Percentiles rank a stretch among this genome's conserved stretches.
These are phyloP conservation scores for Boletus sp. DNA, from an alignment of 768 basidiomycete genomes.

Conservation along the genomic window DNA sequence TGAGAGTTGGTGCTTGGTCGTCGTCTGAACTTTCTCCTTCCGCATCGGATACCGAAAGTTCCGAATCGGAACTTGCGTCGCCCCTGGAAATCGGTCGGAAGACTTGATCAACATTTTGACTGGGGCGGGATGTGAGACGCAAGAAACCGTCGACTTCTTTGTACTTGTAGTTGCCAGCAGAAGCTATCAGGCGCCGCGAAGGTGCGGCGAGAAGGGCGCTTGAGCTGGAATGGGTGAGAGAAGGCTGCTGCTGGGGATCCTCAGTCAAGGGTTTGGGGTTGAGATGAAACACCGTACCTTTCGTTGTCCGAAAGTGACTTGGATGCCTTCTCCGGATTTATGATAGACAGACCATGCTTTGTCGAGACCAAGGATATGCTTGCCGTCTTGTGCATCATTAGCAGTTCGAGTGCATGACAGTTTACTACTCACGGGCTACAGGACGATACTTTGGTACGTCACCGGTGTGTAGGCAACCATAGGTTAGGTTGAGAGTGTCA, in stretches of 20 bases:
- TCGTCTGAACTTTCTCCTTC: constrained; percentile 38
- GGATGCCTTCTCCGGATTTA: constrained; percentile 61
- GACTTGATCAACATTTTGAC: constrained; percentile 34
- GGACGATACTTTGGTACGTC: constrained; percentile 67
- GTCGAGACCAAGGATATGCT: constrained; percentile 62
- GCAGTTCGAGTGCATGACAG: constrained; percentile 31
- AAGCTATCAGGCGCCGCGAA: constrained; percentile 44
- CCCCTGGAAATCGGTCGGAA: constrained; percentile 51
- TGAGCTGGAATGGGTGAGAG: constrained; percentile 57
- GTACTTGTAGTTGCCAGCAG: constrained; percentile 44
- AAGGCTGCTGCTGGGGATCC: constrained; percentile 37
- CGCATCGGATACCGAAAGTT: constrained; percentile 31
- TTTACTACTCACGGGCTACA: constrained; percentile 49
- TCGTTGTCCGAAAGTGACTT: constrained; percentile 46
- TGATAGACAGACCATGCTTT: constrained; percentile 45
- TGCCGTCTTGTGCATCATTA: constrained; percentile 49
- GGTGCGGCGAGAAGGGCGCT: constrained; percentile 52
- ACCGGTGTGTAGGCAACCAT: constrained; percentile 60
- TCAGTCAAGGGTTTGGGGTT: constrained; percentile 3
- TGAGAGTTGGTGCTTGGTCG: constrained; percentile 34
- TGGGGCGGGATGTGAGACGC: constrained; percentile 47
- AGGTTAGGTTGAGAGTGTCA: constrained; percentile 62
- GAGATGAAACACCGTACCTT: constrained; percentile 36
- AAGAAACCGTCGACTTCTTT: constrained; percentile 69
- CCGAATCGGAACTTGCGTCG: constrained; percentile 34